Base-by-base conservation (phyloP, 1,139 yeast species). In the Groenewaldozyma sp. region DNA sequence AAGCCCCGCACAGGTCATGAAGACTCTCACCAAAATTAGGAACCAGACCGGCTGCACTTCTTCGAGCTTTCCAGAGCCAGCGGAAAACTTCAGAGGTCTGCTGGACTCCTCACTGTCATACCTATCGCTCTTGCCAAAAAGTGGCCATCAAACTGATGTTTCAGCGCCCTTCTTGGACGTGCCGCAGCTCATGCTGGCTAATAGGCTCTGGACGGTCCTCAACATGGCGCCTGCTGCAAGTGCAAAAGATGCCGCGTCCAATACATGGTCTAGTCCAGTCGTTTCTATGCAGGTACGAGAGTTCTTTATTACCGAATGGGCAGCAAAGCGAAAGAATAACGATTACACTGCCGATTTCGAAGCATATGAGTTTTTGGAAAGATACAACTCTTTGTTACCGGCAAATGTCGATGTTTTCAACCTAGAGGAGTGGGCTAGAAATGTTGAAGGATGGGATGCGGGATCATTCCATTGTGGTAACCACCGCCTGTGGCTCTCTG, bases 281-380 rank as follows among this genome's bases (percentile, higher is more conserved):
- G 67, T 64, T 2, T 58, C 65, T 10, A 42, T 57, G 10, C 68
- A 64, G 42, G 48, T 63, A 16, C 52, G 67, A 10, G 59, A 54
- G 27, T 51, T 58, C 44, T 59, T 50, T 35, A 45, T 64, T 24
- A 51, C 62, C 5, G 68, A 65, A 40, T 63, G 68, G 68, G 56
- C 61, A 4, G 52, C 52, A 20, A 56, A 62, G 35, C 52, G 64
- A 18, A 46, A 55, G 9, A 46, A 50, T 6, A 50, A 53, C 13
- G 66, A 64, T 41, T 64, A 54, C 46, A 62, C 67, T 16, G 63
- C 65, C 17, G 69, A 64, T 44, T 64, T 62, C 45, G 67, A 60
- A 24, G 48, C 54, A 22, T 60, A 58, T 35, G 70, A 64, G 46
- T 64, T 64, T 39, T 42, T 61, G 32, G 59, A 55, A 31, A 50